Evolutionary conservation across 371 early-diverging fungal species (phyloP).

Genomic region (Haplosporangium sp.): DNA sequence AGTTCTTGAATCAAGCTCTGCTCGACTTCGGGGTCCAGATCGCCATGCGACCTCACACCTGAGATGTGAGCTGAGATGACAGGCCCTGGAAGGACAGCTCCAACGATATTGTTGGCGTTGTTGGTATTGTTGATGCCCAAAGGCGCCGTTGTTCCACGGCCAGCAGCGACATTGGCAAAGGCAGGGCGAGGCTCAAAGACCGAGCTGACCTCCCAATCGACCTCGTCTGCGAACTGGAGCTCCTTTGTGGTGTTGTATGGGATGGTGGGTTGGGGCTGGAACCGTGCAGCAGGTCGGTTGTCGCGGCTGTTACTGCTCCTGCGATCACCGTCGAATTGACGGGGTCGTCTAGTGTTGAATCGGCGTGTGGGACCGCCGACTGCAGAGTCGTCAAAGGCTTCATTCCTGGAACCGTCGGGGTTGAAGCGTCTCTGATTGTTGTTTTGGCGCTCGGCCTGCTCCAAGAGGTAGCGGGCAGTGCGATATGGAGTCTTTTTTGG

Average conservation of each 20-base stretch:
- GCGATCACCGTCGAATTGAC: slow-evolving; percentile 3
- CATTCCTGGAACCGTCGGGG: neutral
- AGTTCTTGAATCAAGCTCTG: slow-evolving; percentile 36
- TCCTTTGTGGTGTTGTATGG: slow-evolving; percentile 37
- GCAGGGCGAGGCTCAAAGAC: slow-evolving; percentile 37
- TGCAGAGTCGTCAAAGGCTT: neutral
- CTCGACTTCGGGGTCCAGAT: slow-evolving; percentile 40
- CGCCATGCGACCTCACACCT: slow-evolving; percentile 32
- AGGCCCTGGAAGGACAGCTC: slow-evolving; percentile 13
- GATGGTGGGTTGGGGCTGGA: slow-evolving; percentile 26
- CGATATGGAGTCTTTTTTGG: slow-evolving; percentile 18
- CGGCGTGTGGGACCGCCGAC: neutral
- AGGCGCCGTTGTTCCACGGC: slow-evolving; percentile 18
- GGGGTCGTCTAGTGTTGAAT: slow-evolving; percentile 8
- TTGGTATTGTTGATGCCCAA: slow-evolving; percentile 22
- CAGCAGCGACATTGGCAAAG: slow-evolving; percentile 40
- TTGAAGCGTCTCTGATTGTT: neutral
- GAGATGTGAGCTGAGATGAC: slow-evolving; percentile 27
- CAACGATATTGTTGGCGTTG: slow-evolving; percentile 12
- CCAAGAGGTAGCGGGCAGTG: slow-evolving; percentile 32
- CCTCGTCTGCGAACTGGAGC: slow-evolving; percentile 33
- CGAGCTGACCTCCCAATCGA: slow-evolving; percentile 47
- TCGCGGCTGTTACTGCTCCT: neutral
- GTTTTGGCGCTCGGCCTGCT: slow-evolving; percentile 22
- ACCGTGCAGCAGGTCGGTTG: slow-evolving; percentile 16